A percentile compares a stretch with the other conserved stretches of the same genome.
Conservation (phyloP, 2,329 filamentous ascomycete species). For the Pyricularia pennisetigena region DNA sequence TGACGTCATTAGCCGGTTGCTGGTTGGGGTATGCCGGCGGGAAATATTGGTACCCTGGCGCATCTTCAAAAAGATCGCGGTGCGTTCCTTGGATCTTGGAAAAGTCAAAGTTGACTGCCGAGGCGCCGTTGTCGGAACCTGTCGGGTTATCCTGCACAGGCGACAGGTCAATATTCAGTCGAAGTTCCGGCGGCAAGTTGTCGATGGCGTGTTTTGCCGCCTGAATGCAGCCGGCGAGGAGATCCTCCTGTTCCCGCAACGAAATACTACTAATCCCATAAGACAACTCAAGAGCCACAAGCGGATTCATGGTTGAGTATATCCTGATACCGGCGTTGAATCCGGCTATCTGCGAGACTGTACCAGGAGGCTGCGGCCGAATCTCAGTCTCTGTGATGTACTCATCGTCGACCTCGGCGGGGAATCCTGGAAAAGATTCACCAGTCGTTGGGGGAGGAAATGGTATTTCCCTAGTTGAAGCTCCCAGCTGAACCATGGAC, state of each 20-base stretch:
- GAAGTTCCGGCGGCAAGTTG: conserved; percentile 57
- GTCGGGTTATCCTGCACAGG: conserved; percentile 12
- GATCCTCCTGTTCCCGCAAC: conserved; percentile 66
- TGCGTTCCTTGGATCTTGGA: neutral
- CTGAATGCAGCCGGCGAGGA: conserved; percentile 61
- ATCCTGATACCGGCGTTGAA: conserved; percentile 75
- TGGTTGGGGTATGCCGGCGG: conserved; percentile 36
- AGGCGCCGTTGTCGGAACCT: neutral
- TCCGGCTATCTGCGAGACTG: conserved; percentile 62
- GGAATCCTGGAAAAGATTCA: conserved; percentile 69
- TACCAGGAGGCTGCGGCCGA: conserved; percentile 56
- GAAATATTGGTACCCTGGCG: conserved; percentile 39
- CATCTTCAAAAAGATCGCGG: conserved; percentile 23
- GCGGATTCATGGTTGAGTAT: conserved; percentile 69
- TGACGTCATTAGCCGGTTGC: conserved; percentile 38
- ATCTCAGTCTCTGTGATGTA: conserved; percentile 66
- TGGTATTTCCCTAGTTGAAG: conserved; percentile 59
- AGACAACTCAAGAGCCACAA: conserved; percentile 72
- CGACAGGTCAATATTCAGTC: conserved; percentile 26
- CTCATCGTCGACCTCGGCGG: conserved; percentile 74
- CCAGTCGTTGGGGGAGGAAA: conserved; percentile 68
- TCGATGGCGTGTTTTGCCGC: conserved; percentile 60
- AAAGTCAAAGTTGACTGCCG: neutral
- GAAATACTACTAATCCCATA: conserved; percentile 71
- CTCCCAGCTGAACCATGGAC: conserved; percentile 69